Evolutionary conservation across 768 basidiomycete species (phyloP).

Genomic region (Fomitopsis pulvina): DNA sequence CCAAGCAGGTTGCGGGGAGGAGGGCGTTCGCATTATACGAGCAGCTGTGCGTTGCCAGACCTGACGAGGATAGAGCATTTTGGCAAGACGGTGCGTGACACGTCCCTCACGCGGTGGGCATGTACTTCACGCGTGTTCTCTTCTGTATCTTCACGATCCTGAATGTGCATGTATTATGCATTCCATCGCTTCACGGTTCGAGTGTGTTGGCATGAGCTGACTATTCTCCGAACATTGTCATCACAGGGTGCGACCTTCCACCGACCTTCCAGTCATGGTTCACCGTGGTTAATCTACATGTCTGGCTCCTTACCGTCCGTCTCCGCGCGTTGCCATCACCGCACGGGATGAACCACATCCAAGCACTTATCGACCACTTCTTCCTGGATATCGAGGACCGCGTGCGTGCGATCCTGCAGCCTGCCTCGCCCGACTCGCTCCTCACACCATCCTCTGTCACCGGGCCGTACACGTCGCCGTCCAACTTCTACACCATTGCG

Average conservation of each 20-base stretch:
- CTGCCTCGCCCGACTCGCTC: slow-evolving; percentile 11
- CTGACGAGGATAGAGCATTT: slow-evolving; percentile 54
- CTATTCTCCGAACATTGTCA: not conserved
- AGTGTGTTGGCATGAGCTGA: too few relatives aligned
- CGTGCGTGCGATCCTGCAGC: slow-evolving; percentile 59
- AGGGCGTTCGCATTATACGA: slow-evolving; percentile 55
- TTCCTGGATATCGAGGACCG: slow-evolving; percentile 92
- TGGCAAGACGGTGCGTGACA: slow-evolving; percentile 53
- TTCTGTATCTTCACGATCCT: not conserved
- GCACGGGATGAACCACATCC: slow-evolving; percentile 62
- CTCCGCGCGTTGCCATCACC: slow-evolving; percentile 73
- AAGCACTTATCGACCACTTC: slow-evolving; percentile 89
- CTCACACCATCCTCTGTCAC: slow-evolving; percentile 17
- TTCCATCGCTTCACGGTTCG: too few relatives aligned
- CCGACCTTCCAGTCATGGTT: slow-evolving; percentile 98
- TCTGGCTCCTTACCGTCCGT: slow-evolving; percentile 87
- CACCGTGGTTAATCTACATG: slow-evolving; percentile 84
- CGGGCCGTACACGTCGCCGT: slow-evolving; percentile 21
- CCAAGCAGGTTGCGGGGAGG: slow-evolving; percentile 54
- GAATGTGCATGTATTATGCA: not conserved
- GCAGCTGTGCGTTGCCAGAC: slow-evolving; percentile 43
- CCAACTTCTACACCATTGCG: slow-evolving; percentile 21
- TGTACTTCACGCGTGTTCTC: not conserved
- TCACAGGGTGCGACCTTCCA: slow-evolving; percentile 75
- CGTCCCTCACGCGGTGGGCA: not conserved